A percentile compares a stretch with the other conserved stretches of the same genome.
Evolutionary conservation across 2,329 filamentous ascomycete species (phyloP).

Genomic region (Bretziella fagacearum): DNA sequence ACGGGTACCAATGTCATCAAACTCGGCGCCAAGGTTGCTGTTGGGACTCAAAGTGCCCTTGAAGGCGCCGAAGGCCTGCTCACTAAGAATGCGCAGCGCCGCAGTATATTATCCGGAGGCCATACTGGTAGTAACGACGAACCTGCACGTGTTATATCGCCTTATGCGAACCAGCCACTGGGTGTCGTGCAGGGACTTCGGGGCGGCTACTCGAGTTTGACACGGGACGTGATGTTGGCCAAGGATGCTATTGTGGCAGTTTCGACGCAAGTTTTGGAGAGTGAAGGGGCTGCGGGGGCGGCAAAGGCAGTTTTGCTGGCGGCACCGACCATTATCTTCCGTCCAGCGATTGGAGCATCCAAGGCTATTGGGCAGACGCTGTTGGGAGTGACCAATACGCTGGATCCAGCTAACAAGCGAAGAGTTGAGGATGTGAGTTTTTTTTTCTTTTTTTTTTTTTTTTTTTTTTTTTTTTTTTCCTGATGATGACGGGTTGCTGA

Average conservation of each 20-base stretch:
- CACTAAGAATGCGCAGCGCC: constrained; percentile 3
- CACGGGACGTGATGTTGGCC: constrained; percentile 72
- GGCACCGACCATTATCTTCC: constrained; percentile 82
- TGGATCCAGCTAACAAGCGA: constrained; percentile 68
- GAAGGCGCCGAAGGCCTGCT: constrained; percentile 77
- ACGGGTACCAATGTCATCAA: constrained; percentile 91
- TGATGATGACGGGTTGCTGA: too few species aligned
- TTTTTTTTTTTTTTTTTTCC: too few species aligned
- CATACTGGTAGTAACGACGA: constrained; percentile 47
- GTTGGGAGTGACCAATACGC: constrained; percentile 76
- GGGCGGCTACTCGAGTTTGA: constrained; percentile 65
- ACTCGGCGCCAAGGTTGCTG: constrained; percentile 80
- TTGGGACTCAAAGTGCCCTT: constrained; percentile 85
- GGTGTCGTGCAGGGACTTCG: constrained; percentile 74
- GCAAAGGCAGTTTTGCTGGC: constrained; percentile 61
- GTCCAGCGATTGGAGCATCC: constrained; percentile 77
- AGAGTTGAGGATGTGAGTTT: constrained; percentile 55
- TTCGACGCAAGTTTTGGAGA: constrained; percentile 79
- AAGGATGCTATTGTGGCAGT: constrained; percentile 89
- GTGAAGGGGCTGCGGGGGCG: constrained; percentile 61
- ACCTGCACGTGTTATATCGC: constrained; percentile 63
- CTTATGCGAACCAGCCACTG: constrained; percentile 87
- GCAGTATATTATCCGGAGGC: constrained; percentile 27
- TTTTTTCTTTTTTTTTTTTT: too few species aligned
- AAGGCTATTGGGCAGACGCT: constrained; percentile 80